These are phyloP conservation scores for Plasmodium gaboni DNA, from an alignment of 169 alveolate genomes.

Conservation along the genomic window DNA sequence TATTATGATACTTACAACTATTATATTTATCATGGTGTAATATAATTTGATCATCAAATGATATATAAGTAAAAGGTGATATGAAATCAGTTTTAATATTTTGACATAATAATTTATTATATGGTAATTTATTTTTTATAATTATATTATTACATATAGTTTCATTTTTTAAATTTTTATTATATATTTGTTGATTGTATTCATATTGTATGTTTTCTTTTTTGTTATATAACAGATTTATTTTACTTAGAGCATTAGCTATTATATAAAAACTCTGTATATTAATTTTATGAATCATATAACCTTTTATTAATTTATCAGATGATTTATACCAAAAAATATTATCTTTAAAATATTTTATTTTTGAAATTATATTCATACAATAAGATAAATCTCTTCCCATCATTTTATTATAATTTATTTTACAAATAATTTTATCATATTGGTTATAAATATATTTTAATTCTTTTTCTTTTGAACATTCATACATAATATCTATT, in stretches of 20 bases:
- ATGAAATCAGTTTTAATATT: neutral
- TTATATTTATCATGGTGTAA: neutral
- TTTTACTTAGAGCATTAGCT: slow-evolving; percentile 52
- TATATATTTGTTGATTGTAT: no score
- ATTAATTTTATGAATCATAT: slow-evolving; percentile 52
- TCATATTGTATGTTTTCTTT: neutral
- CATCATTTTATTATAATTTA: slow-evolving; percentile 33
- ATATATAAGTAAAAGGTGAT: neutral
- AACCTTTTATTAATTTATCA: slow-evolving; percentile 47
- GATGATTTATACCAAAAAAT: slow-evolving; percentile 28
- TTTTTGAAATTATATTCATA: slow-evolving; percentile 63
- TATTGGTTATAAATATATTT: slow-evolving; percentile 3
- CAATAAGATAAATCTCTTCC: slow-evolving; percentile 72
- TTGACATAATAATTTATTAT: neutral
- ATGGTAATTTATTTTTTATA: neutral
- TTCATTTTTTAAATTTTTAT: neutral
- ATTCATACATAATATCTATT: neutral
- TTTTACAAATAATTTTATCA: slow-evolving; percentile 26
- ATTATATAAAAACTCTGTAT: slow-evolving; percentile 29
- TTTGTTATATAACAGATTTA: neutral
- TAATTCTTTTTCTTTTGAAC: neutral
- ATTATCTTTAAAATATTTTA: slow-evolving; percentile 17
- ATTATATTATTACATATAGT: neutral
- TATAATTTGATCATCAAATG: neutral
- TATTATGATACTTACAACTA: neutral